Percentiles rank a stretch among this genome's conserved stretches.
phyloP scores from a whole-genome alignment of 78 protist genomes.

The Pigoraptor vietnamica region DNA sequence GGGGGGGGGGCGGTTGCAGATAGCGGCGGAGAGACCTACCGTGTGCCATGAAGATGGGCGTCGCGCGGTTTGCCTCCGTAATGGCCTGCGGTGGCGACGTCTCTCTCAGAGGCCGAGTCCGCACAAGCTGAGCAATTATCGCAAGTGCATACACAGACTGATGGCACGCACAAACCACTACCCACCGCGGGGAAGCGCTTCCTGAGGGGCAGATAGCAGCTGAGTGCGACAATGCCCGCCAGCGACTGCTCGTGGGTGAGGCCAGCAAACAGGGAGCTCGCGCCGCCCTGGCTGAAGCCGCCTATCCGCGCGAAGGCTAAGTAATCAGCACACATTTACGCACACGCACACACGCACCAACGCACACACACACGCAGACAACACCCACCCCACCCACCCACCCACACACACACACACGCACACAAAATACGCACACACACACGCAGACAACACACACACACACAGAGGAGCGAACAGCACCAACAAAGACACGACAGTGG shows the following conservation, averaged over 20 bases:
- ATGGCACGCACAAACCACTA: too few species aligned
- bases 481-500: too few species aligned
- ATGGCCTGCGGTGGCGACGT: not conserved
- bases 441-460: too few species aligned
- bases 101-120: too few species aligned
- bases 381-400: too few species aligned
- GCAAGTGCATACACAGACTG: too few species aligned
- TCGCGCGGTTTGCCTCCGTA: not conserved
- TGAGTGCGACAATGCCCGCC: not conserved
- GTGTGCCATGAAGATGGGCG: not conserved
- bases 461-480: too few species aligned
- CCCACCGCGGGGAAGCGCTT: not conserved
- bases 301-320: not conserved
- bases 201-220: not conserved
- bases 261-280: slow-evolving; percentile 25
- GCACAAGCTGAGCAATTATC: too few species aligned
- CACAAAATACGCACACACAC: too few species aligned
- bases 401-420: too few species aligned
- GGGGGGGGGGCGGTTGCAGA: too few species aligned
- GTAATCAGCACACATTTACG: not conserved
- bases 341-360: not conserved
- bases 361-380: not conserved
- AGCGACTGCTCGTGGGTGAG: not conserved
- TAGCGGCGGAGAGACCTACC: too few species aligned
- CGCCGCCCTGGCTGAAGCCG: slow-evolving; percentile 54